Evolutionary conservation across 257 asterid species (phyloP).

Genomic region (Mitragyna speciosa): DNA sequence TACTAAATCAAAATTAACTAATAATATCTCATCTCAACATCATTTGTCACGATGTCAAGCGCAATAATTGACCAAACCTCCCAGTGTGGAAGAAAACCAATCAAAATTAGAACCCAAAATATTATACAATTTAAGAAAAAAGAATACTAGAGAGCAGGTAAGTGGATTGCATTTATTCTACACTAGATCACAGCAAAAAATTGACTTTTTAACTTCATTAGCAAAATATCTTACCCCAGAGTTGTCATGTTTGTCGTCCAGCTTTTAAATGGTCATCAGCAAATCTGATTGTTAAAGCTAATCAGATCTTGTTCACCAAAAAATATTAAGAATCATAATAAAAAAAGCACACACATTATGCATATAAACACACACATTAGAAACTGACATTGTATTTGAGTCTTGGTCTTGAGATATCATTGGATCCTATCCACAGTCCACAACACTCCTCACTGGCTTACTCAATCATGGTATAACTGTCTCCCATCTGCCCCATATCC

Average conservation of each 20-base stretch:
- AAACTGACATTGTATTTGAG: background rate
- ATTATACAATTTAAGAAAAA: background rate
- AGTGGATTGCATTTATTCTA: background rate
- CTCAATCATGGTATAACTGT: background rate
- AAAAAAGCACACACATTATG: too few species aligned
- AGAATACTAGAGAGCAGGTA: background rate
- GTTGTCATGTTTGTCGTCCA: background rate
- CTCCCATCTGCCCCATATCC: background rate
- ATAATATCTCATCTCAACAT: background rate
- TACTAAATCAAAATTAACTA: background rate
- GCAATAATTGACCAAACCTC: slow-evolving; percentile 4
- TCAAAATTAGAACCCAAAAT: background rate
- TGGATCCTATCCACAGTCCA: slow-evolving; percentile 13
- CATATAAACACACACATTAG: background rate
- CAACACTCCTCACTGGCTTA: too few species aligned
- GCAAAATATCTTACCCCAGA: background rate
- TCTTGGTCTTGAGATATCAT: background rate
- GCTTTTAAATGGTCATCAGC: background rate
- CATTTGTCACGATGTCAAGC: background rate
- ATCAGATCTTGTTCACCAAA: background rate
- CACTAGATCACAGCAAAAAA: background rate
- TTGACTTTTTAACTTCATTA: background rate
- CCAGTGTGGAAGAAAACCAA: background rate
- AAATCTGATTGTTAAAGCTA: background rate
- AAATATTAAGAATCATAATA: too few species aligned